Conservation (phyloP, 257 asterid genomes). For the Marsdenia floribunda region DNA sequence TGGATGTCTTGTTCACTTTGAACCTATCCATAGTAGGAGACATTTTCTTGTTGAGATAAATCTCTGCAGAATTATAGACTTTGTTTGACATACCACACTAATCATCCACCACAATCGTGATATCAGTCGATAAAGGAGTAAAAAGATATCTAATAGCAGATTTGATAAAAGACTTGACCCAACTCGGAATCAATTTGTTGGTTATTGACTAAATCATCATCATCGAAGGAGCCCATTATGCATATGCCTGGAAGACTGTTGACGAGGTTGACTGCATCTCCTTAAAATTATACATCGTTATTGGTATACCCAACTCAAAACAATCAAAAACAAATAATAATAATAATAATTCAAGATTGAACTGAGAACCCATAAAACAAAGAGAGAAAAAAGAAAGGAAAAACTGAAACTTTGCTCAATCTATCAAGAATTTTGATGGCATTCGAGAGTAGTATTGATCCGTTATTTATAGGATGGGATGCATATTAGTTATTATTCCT, state of each 20-base stretch:
- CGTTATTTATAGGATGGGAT: neutral
- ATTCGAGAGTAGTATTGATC: too few relatives aligned
- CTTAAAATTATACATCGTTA: slow-evolving; percentile 30
- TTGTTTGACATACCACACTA: slow-evolving; percentile 55
- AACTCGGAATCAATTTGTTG: slow-evolving; percentile 49
- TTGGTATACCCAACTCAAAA: neutral
- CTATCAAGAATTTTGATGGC: too few relatives aligned
- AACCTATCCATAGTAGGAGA: slow-evolving; percentile 46
- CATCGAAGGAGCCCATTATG: slow-evolving; percentile 60
- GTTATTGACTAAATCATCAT: slow-evolving; percentile 66
- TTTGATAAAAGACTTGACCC: slow-evolving; percentile 27
- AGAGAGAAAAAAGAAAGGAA: too few relatives aligned
- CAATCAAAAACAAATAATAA: too few relatives aligned
- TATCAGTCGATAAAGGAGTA: slow-evolving; percentile 22
- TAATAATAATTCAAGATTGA: too few relatives aligned
- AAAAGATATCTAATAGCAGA: slow-evolving; percentile 28
- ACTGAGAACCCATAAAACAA: too few relatives aligned
- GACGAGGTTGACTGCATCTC: slow-evolving; percentile 55
- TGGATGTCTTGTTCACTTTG: slow-evolving; percentile 43
- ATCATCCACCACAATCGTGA: slow-evolving; percentile 66
- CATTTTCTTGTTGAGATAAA: slow-evolving; percentile 53
- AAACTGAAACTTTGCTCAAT: too few relatives aligned
- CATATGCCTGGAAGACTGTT: slow-evolving; percentile 66
- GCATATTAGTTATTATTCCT: too few relatives aligned
- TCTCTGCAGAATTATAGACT: slow-evolving; percentile 62